phyloP scores from a whole-genome alignment of 768 basidiomycete genomes.

The Tremella fuciformis region DNA sequence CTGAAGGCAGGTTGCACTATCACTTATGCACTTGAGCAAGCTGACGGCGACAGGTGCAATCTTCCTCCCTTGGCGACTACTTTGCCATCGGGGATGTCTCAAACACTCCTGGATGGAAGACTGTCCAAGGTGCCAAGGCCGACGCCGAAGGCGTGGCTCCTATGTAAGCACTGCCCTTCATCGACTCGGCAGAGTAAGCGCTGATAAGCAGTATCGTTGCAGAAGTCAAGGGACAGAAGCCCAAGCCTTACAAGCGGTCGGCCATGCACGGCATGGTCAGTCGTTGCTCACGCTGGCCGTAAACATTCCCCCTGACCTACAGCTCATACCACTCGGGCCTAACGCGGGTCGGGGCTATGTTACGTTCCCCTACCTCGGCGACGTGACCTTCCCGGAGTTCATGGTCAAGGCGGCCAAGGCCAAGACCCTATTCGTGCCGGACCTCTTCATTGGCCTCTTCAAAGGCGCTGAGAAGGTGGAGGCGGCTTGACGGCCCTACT shows the following conservation, averaged over 20 bases:
- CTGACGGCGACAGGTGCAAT: constrained; percentile 14
- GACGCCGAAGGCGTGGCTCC: constrained; percentile 21
- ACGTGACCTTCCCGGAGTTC: constrained; percentile 82
- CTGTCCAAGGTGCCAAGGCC: constrained; percentile 23
- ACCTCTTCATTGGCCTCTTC: constrained; percentile 72
- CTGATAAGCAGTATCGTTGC: constrained; percentile 23
- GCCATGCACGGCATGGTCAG: constrained; percentile 73
- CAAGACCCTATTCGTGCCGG: constrained; percentile 74
- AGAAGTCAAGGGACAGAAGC: constrained; percentile 26
- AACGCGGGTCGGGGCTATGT: constrained; percentile 24
- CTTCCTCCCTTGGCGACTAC: constrained; percentile 25
- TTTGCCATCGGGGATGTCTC: constrained; percentile 46
- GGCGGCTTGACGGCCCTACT: too few species aligned
- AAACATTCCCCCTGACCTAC: not conserved
- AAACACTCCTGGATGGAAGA: constrained; percentile 42
- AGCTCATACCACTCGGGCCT: constrained; percentile 32
- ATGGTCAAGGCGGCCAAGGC: constrained; percentile 90
- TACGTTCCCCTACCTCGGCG: constrained; percentile 68
- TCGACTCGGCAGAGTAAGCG: not conserved
- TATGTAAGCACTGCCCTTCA: constrained; percentile 28
- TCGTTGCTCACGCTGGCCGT: constrained; percentile 52
- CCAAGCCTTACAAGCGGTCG: constrained; percentile 55
- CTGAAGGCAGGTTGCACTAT: constrained; percentile 29
- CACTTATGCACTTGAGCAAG: constrained; percentile 8
- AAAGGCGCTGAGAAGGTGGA: constrained; percentile 32